phyloP scores from a whole-genome alignment of 2,329 filamentous ascomycete species.

The Chaetomiaceae sp. region DNA sequence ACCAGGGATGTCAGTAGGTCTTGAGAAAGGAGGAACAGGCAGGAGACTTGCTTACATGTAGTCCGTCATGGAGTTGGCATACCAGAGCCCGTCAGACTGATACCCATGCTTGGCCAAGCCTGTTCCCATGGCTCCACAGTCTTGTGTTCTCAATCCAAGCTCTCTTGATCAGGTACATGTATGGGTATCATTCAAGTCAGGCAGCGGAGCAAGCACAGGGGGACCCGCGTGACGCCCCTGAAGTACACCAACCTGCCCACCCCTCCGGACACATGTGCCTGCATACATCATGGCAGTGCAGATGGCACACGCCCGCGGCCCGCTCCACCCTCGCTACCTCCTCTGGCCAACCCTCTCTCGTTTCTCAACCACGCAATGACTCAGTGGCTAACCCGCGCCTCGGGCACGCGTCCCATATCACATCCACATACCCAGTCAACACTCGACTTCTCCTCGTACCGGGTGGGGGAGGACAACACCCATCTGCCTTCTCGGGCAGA shows the following conservation, averaged over 20 bases:
- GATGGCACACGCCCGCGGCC: neutral
- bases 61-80: too few relatives aligned
- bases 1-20: neutral
- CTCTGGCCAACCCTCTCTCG: conserved; percentile 5
- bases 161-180: too few relatives aligned
- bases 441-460: neutral
- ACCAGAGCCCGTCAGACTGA: too few relatives aligned
- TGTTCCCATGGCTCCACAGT: too few relatives aligned
- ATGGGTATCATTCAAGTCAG: too few relatives aligned
- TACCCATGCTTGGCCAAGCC: too few relatives aligned
- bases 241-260: neutral
- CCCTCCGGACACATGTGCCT: neutral
- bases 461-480: conserved; percentile 11
- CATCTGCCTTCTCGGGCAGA: conserved; percentile 8
- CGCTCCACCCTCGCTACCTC: neutral
- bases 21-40: neutral
- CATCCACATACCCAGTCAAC: neutral
- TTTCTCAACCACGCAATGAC: neutral
- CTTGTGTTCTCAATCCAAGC: too few relatives aligned
- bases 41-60: too few relatives aligned
- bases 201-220: too few relatives aligned
- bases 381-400: conserved; percentile 6
- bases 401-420: conserved; percentile 6
- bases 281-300: conserved; percentile 11
- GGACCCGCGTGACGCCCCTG: too few relatives aligned